phyloP scores from a whole-genome alignment of 805 yeast species.

The Starmerella gropengiesseri region DNA sequence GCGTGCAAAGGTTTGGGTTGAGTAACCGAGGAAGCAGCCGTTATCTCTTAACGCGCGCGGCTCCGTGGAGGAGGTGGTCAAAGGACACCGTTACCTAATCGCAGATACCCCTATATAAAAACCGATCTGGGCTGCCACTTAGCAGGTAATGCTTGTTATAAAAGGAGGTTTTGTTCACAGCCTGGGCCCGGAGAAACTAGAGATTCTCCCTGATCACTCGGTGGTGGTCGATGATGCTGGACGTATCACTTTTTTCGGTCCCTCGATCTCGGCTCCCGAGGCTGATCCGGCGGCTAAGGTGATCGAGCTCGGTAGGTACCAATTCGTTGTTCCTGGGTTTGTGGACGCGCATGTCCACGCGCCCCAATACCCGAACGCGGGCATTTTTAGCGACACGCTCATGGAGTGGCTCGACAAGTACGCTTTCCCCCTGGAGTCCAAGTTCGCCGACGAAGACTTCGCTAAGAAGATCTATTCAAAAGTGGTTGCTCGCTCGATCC shows the following conservation, averaged over 20 bases:
- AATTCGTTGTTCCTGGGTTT: constrained; percentile 73
- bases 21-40: no score
- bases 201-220: constrained; percentile 45
- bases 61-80: no score
- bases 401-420: constrained; percentile 81
- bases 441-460: constrained; percentile 41
- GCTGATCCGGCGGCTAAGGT: neutral
- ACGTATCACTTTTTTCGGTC: constrained; percentile 7
- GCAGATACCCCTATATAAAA: no score
- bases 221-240: constrained; percentile 57
- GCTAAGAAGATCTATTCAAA: constrained; percentile 56
- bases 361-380: constrained; percentile 70
- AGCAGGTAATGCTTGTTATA: no score
- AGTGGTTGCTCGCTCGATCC: constrained; percentile 59
- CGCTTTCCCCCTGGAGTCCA: constrained; percentile 81
- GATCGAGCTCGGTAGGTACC: constrained; percentile 8
- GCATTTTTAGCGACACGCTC: constrained; percentile 77
- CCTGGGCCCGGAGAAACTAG: constrained; percentile 29
- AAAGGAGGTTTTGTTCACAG: constrained; percentile 21
- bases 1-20: no score
- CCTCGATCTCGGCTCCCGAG: constrained; percentile 1
- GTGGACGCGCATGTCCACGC: constrained; percentile 79
- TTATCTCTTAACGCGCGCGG: no score
- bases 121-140: no score
- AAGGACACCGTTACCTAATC: no score